Evolutionary conservation across 2,329 filamentous ascomycete genomes (phyloP).

Genomic region (Dactylellina leptospora): DNA sequence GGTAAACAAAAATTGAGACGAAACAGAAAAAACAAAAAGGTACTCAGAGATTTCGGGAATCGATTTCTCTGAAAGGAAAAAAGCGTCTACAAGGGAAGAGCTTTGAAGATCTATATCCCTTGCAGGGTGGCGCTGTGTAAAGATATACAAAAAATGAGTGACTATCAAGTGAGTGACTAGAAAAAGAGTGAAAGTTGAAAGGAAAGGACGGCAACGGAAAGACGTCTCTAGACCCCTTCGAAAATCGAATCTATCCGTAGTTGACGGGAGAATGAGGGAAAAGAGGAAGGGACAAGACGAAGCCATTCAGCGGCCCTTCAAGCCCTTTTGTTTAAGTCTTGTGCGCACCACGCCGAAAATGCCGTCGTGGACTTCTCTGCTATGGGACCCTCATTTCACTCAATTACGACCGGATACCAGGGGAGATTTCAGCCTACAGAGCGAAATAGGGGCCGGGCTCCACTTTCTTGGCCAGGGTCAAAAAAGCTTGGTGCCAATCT

Average conservation of each 20-base stretch:
- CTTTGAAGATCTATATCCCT: conserved; percentile 24
- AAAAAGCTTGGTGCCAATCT: conserved; percentile 48
- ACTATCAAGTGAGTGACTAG: conserved; percentile 45
- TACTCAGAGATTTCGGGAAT: conserved; percentile 36
- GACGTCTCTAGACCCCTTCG: conserved; percentile 31
- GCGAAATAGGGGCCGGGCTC: conserved; percentile 36
- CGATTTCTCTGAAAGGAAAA: conserved; percentile 35
- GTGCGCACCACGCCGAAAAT: conserved; percentile 16
- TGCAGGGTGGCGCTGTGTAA: conserved; percentile 12
- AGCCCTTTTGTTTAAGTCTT: conserved; percentile 53
- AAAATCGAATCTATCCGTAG: conserved; percentile 49
- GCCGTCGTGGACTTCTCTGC: neutral
- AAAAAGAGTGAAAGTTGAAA: conserved; percentile 30
- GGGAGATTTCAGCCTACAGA: conserved; percentile 49
- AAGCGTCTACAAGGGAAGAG: conserved; percentile 28
- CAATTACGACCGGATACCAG: conserved; percentile 12
- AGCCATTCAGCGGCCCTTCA: conserved; percentile 37
- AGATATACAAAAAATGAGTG: conserved; percentile 46
- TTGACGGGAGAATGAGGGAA: conserved; percentile 30
- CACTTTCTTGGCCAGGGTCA: conserved; percentile 13
- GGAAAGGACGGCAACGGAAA: conserved; percentile 19
- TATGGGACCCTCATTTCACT: conserved; percentile 43
- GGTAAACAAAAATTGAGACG: conserved; percentile 4
- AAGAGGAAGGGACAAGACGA: conserved; percentile 33
- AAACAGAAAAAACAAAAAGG: conserved; percentile 13